A percentile compares a stretch with the other conserved stretches of the same genome.
phyloP scores from a whole-genome alignment of 2,329 filamentous ascomycete genomes.

The Epichloe brachyelytri region DNA sequence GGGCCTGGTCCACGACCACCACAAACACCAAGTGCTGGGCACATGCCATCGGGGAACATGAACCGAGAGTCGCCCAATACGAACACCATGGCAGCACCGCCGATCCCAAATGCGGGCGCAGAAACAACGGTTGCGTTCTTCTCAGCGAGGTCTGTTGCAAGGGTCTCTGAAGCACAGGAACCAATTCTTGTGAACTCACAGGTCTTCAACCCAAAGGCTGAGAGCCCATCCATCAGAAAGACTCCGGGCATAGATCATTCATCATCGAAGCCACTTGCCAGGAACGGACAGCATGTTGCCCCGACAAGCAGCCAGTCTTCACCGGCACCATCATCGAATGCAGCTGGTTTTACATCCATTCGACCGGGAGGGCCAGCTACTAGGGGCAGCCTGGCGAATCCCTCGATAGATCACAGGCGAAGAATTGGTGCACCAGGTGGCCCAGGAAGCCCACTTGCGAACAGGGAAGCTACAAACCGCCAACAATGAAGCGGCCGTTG shows the following conservation, averaged over 20 bases:
- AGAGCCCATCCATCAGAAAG: slow-evolving; percentile 77
- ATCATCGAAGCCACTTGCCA: slow-evolving; percentile 59
- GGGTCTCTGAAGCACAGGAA: slow-evolving; percentile 27
- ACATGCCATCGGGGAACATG: slow-evolving; percentile 9
- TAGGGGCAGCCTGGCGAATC: slow-evolving; percentile 35
- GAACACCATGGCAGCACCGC: slow-evolving; percentile 29
- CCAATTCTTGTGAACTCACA: slow-evolving; percentile 16
- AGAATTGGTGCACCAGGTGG: slow-evolving; percentile 46
- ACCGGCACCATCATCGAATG: slow-evolving; percentile 11
- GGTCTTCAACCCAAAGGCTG: slow-evolving; percentile 59
- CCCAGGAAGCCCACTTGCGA: slow-evolving; percentile 42
- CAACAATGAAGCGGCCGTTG: slow-evolving; percentile 42
- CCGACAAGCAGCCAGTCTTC: slow-evolving; percentile 21
- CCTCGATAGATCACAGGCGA: slow-evolving; percentile 38
- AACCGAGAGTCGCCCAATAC: slow-evolving; percentile 11
- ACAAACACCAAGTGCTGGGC: slow-evolving; percentile 21
- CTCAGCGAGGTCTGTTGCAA: slow-evolving; percentile 6
- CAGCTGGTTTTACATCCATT: slow-evolving; percentile 18
- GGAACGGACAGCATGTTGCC: slow-evolving; percentile 39
- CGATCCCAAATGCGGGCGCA: slow-evolving; percentile 22
- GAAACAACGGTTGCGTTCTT: slow-evolving; percentile 6
- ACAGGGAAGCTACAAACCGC: slow-evolving; percentile 47
- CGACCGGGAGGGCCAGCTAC: slow-evolving; percentile 14
- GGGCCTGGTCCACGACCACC: slow-evolving; percentile 13
- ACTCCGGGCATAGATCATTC: slow-evolving; percentile 78